Evolutionary conservation across 78 protist species (phyloP).

Genomic region (Polysphondylium violaceum): DNA sequence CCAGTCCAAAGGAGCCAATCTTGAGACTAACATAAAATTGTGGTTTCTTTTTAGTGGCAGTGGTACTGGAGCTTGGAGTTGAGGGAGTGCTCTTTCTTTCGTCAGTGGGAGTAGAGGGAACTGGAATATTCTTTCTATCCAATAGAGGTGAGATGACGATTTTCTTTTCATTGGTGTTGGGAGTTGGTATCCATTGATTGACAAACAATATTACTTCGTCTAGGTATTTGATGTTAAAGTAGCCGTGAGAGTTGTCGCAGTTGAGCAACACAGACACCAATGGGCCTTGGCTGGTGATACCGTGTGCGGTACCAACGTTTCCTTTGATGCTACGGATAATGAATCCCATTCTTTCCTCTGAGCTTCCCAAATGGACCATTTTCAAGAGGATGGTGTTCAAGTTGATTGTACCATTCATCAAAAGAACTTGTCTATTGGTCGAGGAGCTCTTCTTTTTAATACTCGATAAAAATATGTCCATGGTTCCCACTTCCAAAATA

Average conservation of each 20-base stretch:
- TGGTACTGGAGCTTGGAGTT: neutral
- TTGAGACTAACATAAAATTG: conserved; percentile 49
- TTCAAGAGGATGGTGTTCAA: conserved; percentile 35
- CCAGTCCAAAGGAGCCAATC: conserved; percentile 46
- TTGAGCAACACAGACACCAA: conserved; percentile 25
- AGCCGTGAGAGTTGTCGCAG: conserved; percentile 31
- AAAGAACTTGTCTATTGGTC: conserved; percentile 20
- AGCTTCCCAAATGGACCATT: conserved; percentile 20
- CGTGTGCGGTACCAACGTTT: conserved; percentile 72
- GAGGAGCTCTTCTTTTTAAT: conserved; percentile 42
- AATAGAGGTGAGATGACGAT: conserved; percentile 21
- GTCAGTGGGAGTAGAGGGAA: conserved; percentile 42
- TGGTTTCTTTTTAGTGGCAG: conserved; percentile 31
- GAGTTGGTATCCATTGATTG: conserved; percentile 51
- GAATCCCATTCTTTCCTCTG: conserved; percentile 60
- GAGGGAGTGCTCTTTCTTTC: neutral
- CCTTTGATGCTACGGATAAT: conserved; percentile 15
- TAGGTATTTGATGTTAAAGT: conserved; percentile 38
- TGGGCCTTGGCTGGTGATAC: conserved; percentile 59
- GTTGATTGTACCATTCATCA: conserved; percentile 68
- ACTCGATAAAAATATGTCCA: conserved; percentile 52
- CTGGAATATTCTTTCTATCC: conserved; percentile 3
- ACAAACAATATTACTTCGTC: conserved; percentile 49
- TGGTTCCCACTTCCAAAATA: conserved; percentile 47
- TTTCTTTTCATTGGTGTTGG: neutral